These are phyloP conservation scores for Verticillium klebahnii DNA, from an alignment of 2,329 filamentous ascomycete species.

Conservation along the genomic window DNA sequence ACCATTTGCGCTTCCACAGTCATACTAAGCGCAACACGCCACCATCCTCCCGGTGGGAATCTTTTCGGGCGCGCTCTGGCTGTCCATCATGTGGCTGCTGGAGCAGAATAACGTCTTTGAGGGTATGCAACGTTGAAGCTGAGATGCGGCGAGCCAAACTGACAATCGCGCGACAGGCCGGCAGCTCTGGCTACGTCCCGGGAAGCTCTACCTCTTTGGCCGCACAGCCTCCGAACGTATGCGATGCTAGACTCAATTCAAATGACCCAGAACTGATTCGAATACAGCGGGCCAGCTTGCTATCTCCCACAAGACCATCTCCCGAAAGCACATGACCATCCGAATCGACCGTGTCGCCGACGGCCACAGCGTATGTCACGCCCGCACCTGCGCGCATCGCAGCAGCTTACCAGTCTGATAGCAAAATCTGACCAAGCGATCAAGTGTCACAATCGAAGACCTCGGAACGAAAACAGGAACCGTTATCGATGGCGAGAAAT, in stretches of 20 bases:
- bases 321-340: constrained; percentile 81
- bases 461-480: constrained; percentile 83
- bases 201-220: constrained; percentile 81
- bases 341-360: constrained; percentile 60
- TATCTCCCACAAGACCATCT: constrained; percentile 78
- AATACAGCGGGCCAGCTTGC: constrained; percentile 58
- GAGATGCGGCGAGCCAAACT: neutral
- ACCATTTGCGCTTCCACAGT: constrained; percentile 2
- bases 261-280: neutral
- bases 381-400: neutral
- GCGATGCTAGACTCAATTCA: constrained; percentile 10
- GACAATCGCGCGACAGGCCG: constrained; percentile 22
- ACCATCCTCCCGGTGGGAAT: neutral
- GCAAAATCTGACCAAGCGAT: constrained; percentile 61
- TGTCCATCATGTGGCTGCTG: constrained; percentile 56
- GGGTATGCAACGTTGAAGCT: constrained; percentile 21
- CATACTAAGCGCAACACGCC: neutral
- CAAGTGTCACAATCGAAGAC: constrained; percentile 71
- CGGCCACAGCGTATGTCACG: constrained; percentile 58
- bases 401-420: constrained; percentile 19
- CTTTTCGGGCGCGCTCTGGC: neutral
- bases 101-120: constrained; percentile 52
- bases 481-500: constrained; percentile 65
- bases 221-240: constrained; percentile 65
- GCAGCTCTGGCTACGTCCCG: constrained; percentile 79